A percentile compares a stretch with the other conserved stretches of the same genome.
phyloP scores from a whole-genome alignment of 1,284 basidiomycete species.

The Moniliophthora roreri region DNA sequence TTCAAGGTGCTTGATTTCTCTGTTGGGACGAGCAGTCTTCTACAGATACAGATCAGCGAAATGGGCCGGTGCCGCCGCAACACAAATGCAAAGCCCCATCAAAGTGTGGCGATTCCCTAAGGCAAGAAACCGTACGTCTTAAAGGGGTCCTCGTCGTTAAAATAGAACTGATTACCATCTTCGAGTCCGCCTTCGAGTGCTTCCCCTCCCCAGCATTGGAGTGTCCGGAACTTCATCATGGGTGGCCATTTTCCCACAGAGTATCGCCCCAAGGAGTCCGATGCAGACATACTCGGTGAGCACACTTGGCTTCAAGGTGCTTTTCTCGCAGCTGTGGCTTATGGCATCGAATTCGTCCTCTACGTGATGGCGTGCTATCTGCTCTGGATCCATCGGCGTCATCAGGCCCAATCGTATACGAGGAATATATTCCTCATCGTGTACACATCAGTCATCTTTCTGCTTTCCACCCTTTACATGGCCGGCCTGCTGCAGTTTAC shows the following conservation, averaged over 20 bases:
- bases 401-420: conserved; percentile 2
- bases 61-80: too few species aligned
- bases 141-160: too few species aligned
- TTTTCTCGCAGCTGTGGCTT: conserved; percentile 27
- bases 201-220: too few species aligned
- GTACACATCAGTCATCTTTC: conserved; percentile 26
- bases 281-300: conserved; percentile 26
- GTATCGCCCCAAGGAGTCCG: conserved; percentile 17
- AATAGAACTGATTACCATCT: too few species aligned
- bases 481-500: conserved; percentile 21
- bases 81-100: too few species aligned
- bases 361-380: conserved; percentile 18
- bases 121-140: too few species aligned
- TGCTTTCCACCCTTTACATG: conserved; percentile 26
- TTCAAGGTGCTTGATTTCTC: too few species aligned
- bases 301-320: conserved; percentile 29
- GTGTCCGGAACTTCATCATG: too few species aligned
- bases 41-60: too few species aligned
- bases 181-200: too few species aligned
- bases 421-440: conserved; percentile 15
- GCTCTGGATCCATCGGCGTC: conserved; percentile 14
- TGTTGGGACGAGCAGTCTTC: too few species aligned
- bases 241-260: background rate
- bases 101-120: too few species aligned
- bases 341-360: conserved; percentile 23